These are phyloP conservation scores for Annulohypoxylon bovei DNA, from an alignment of 495 filamentous ascomycete genomes.

Conservation along the genomic window DNA sequence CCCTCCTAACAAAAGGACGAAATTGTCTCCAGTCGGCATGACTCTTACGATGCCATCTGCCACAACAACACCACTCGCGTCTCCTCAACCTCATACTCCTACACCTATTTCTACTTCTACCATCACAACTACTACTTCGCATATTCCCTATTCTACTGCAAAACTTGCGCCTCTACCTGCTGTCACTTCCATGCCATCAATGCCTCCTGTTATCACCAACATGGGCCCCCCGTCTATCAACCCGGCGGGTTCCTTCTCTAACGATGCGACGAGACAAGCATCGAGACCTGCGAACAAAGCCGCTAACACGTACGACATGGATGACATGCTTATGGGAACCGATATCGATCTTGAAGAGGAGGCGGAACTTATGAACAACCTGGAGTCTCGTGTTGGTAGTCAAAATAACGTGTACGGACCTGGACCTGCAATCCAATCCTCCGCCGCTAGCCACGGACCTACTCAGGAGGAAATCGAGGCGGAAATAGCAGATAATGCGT, in stretches of 20 bases:
- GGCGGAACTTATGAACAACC: conserved; percentile 73
- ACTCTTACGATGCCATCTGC: conserved; percentile 32
- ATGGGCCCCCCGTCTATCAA: conserved; percentile 77
- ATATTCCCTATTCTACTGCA: conserved; percentile 51
- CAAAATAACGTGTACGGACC: conserved; percentile 66
- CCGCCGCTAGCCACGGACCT: conserved; percentile 56
- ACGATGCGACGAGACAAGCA: conserved; percentile 32
- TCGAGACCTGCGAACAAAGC: conserved; percentile 75
- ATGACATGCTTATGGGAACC: conserved; percentile 79
- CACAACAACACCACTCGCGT: conserved; percentile 16
- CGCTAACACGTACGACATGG: conserved; percentile 68
- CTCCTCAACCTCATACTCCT: conserved; percentile 19
- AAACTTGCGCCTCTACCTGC: conserved; percentile 45
- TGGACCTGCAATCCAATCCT: conserved; percentile 65
- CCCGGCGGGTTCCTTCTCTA: conserved; percentile 27
- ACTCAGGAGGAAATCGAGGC: conserved; percentile 63
- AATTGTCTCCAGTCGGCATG: conserved; percentile 64
- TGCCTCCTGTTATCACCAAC: conserved; percentile 49
- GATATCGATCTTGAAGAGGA: conserved; percentile 87
- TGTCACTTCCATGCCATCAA: conserved; percentile 30
- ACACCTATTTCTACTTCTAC: background rate
- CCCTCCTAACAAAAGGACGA: conserved; percentile 73
- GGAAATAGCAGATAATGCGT: conserved; percentile 56
- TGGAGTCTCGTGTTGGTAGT: conserved; percentile 55
- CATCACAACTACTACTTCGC: conserved; percentile 9